Percentiles rank a stretch among this genome's conserved stretches.
Conservation (phyloP, 306 rosid genomes). For the Amphicarpaea edgeworthii region DNA sequence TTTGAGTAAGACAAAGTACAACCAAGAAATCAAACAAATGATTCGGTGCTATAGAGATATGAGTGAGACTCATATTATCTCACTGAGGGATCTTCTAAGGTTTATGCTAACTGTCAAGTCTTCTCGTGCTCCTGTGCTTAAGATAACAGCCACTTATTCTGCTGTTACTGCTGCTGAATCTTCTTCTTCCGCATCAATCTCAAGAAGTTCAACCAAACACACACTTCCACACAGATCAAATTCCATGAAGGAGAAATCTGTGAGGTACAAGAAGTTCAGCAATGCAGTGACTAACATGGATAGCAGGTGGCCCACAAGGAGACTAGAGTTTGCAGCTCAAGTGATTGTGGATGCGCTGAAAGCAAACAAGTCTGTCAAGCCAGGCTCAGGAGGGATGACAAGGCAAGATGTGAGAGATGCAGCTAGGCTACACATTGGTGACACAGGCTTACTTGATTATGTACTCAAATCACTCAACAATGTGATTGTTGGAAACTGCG, state of each 20-base stretch:
- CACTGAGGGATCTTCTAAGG: conserved; percentile 75
- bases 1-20: conserved; percentile 47
- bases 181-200: conserved; percentile 29
- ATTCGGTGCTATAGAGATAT: conserved; percentile 72
- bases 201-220: conserved; percentile 52
- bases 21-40: conserved; percentile 67
- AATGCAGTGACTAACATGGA: conserved; percentile 73
- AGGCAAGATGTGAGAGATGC: conserved; percentile 90
- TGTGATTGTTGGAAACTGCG: conserved; percentile 69
- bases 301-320: conserved; percentile 90
- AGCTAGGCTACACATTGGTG: conserved; percentile 88
- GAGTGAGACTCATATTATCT: conserved; percentile 76
- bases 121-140: conserved; percentile 53
- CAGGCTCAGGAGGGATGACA: conserved; percentile 75
- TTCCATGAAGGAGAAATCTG: conserved; percentile 63
- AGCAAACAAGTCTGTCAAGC: conserved; percentile 60
- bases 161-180: conserved; percentile 24
- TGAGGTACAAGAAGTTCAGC: conserved; percentile 68
- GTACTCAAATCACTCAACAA: conserved; percentile 87
- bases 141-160: conserved; percentile 37
- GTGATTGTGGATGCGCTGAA: conserved; percentile 85
- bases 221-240: conserved; percentile 50
- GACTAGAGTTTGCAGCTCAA: conserved; percentile 80
- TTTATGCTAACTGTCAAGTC: conserved; percentile 87
- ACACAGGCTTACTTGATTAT: conserved; percentile 88